These are phyloP conservation scores for Mortierella sp. DNA, from an alignment of 371 early-diverging fungal species.

Conservation along the genomic window DNA sequence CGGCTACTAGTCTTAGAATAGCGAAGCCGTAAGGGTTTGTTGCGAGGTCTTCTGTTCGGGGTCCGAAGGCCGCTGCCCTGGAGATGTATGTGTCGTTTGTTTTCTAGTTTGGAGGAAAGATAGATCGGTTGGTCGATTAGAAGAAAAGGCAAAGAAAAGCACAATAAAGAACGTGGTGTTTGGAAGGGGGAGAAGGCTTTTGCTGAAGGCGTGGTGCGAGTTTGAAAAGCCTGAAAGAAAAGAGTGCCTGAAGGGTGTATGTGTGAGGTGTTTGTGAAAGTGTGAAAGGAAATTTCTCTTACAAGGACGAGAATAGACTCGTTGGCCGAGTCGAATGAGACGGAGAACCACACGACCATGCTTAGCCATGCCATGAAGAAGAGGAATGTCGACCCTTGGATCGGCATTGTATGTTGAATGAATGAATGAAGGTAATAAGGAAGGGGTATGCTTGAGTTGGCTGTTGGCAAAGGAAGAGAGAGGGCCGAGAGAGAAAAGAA, in stretches of 20 bases:
- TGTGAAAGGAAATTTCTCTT: background rate
- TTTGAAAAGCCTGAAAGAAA: no score
- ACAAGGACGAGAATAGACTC: conserved; percentile 58
- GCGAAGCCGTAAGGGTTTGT: background rate
- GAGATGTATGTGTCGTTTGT: conserved; percentile 43
- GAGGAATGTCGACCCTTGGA: conserved; percentile 44
- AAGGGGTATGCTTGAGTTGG: background rate
- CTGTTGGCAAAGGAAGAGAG: background rate
- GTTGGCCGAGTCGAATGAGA: conserved; percentile 42
- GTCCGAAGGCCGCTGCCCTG: conserved; percentile 72
- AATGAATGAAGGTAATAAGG: background rate
- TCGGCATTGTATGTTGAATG: conserved; percentile 19
- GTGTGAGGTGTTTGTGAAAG: background rate
- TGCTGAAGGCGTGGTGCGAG: background rate
- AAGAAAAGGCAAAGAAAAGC: background rate
- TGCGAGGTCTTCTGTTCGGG: conserved; percentile 61
- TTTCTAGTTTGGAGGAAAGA: background rate
- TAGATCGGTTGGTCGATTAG: background rate
- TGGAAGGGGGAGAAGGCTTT: background rate
- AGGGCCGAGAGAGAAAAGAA: background rate
- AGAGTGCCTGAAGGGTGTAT: background rate
- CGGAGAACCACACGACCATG: conserved; percentile 37
- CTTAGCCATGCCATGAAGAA: conserved; percentile 40
- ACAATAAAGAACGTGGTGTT: background rate
- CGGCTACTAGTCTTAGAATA: conserved; percentile 59